Evolutionary conservation across 768 basidiomycete species (phyloP).

Genomic region (Tephrocybe sp.): DNA sequence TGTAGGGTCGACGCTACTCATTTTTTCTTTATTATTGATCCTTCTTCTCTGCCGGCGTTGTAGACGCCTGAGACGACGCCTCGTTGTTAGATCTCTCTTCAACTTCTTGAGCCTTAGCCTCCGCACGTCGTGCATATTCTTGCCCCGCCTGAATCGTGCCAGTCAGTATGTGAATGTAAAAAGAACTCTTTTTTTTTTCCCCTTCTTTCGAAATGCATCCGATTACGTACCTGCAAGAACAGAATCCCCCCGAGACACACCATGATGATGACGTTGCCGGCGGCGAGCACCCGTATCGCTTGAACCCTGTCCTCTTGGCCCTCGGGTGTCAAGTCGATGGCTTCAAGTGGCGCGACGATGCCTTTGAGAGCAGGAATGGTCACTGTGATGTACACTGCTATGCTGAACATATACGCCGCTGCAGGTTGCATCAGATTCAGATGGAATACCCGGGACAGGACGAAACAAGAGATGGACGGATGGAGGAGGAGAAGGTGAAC

Average conservation of each 20-base stretch:
- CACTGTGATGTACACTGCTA: slow-evolving; percentile 83
- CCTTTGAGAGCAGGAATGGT: slow-evolving; percentile 78
- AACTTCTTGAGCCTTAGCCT: slow-evolving; percentile 43
- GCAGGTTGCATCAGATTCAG: slow-evolving; percentile 6
- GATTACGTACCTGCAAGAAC: slow-evolving; percentile 62
- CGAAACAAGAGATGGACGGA: slow-evolving; percentile 4
- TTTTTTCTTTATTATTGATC: slow-evolving; percentile 27
- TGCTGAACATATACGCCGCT: slow-evolving; percentile 75
- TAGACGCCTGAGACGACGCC: no score
- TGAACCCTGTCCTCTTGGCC: slow-evolving; percentile 68
- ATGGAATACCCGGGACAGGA: not conserved
- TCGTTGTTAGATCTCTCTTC: slow-evolving; percentile 23
- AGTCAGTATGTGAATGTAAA: no score
- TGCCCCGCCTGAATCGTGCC: slow-evolving; percentile 67
- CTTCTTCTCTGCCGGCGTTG: slow-evolving; percentile 39
- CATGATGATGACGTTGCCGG: slow-evolving; percentile 85
- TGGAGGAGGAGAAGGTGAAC: not conserved
- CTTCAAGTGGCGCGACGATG: slow-evolving; percentile 58
- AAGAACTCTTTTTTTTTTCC: no score
- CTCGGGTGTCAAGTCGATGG: slow-evolving; percentile 41
- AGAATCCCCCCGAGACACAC: slow-evolving; percentile 66
- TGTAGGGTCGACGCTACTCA: no score
- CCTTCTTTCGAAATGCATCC: not conserved
- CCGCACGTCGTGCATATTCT: slow-evolving; percentile 73
- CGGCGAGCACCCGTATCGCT: slow-evolving; percentile 79